Conservation (phyloP, 1,284 basidiomycete species). For the Cutaneotrichosporon mucoides region DNA sequence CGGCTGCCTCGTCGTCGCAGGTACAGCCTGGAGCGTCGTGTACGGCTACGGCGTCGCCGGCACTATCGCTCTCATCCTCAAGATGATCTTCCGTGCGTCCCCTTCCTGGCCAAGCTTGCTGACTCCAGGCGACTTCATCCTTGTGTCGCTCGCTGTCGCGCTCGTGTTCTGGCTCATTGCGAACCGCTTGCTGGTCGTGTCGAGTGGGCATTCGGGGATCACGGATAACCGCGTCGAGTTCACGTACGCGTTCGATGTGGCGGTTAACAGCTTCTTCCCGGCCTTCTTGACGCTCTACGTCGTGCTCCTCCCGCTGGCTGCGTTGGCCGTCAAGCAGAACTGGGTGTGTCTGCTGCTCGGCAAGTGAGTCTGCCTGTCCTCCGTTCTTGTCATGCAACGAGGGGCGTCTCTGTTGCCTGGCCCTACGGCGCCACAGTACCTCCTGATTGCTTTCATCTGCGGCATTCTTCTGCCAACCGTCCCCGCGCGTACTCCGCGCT, state of each 20-base stretch:
- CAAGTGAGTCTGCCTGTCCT: conserved; percentile 53
- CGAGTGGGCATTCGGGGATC: conserved; percentile 59
- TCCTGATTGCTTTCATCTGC: too few relatives aligned
- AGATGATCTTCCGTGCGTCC: conserved; percentile 68
- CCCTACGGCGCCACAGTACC: too few relatives aligned
- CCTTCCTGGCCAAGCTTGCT: not conserved
- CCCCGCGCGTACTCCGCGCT: too few relatives aligned
- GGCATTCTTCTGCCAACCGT: too few relatives aligned
- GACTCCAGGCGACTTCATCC: conserved; percentile 62
- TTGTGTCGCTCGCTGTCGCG: conserved; percentile 67
- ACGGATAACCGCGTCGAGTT: conserved; percentile 75
- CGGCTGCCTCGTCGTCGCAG: conserved; percentile 65
- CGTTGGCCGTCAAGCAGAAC: conserved; percentile 72
- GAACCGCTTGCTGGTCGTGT: conserved; percentile 67
- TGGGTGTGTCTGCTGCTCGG: conserved; percentile 92
- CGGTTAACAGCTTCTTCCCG: conserved; percentile 92
- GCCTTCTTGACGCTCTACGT: conserved; percentile 81
- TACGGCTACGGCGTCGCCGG: conserved; percentile 62
- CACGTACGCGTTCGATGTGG: conserved; percentile 91
- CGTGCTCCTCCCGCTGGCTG: conserved; percentile 75
- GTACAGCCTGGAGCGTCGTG: conserved; percentile 76
- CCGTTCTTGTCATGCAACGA: too few relatives aligned
- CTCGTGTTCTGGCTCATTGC: conserved; percentile 76
- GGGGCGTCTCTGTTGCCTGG: too few relatives aligned
- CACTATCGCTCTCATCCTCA: conserved; percentile 61